Percentiles rank a stretch among this genome's conserved stretches.
Evolutionary conservation across 2,329 filamentous ascomycete species (phyloP).

Genomic region (Pseudocercospora fijiensis): DNA sequence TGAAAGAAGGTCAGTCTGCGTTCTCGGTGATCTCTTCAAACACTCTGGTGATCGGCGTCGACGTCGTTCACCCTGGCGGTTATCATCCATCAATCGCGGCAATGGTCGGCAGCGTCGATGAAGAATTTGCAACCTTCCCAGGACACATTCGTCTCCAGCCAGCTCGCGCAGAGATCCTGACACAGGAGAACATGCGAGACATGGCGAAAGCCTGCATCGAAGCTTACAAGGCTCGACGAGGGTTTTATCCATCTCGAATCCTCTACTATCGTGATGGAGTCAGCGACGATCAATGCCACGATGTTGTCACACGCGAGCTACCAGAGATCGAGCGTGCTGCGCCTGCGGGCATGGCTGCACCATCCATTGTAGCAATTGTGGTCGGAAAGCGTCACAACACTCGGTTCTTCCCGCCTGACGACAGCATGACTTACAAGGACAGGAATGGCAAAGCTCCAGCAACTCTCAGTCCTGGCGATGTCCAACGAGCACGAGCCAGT

Average conservation of each 20-base stretch:
- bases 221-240: slow-evolving; percentile 10
- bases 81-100: slow-evolving; percentile 43
- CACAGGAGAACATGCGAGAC: slow-evolving; percentile 23
- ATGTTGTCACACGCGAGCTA: neutral
- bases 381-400: slow-evolving; percentile 45
- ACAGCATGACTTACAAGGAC: slow-evolving; percentile 40
- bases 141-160: slow-evolving; percentile 42
- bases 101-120: slow-evolving; percentile 44
- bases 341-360: too few relatives aligned
- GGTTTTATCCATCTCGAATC: slow-evolving; percentile 20
- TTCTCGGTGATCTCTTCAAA: slow-evolving; percentile 3
- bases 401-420: slow-evolving; percentile 43
- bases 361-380: too few relatives aligned
- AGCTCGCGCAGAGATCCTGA: slow-evolving; percentile 33
- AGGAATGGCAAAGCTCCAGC: too few relatives aligned
- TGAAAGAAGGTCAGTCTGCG: neutral
- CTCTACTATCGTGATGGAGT: slow-evolving; percentile 41
- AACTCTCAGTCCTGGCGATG: too few relatives aligned
- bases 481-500: too few relatives aligned
- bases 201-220: slow-evolving; percentile 32
- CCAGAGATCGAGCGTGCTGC: too few relatives aligned
- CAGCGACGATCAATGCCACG: neutral
- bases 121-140: slow-evolving; percentile 34
- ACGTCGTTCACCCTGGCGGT: slow-evolving; percentile 45
- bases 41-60: slow-evolving; percentile 45